phyloP scores from a whole-genome alignment of 345 rosid species.

The Conringia planisiliqua region DNA sequence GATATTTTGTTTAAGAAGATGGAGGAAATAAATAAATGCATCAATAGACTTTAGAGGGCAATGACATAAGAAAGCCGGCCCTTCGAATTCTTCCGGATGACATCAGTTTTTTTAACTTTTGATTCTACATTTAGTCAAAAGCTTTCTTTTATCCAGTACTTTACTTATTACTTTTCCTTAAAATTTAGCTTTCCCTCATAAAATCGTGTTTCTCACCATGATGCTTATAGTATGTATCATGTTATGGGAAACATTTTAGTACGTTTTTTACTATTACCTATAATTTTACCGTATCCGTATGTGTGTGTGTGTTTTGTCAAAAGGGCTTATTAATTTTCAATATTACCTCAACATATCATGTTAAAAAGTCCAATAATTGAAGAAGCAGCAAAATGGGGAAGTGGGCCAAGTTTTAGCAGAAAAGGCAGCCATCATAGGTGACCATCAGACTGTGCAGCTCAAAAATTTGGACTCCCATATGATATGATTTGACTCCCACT shows the following conservation, averaged over 20 bases:
- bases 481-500: constrained; percentile 1
- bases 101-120: not conserved
- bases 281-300: not conserved
- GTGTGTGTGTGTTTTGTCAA: not conserved
- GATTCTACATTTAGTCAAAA: not conserved
- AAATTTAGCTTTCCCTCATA: not conserved
- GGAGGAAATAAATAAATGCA: not conserved
- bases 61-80: not conserved
- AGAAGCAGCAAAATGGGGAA: constrained; percentile 10
- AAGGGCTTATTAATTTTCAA: not conserved
- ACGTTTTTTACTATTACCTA: too few species aligned
- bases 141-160: not conserved
- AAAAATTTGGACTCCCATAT: constrained; percentile 7
- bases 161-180: not conserved
- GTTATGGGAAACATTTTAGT: not conserved
- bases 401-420: constrained; percentile 25
- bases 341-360: not conserved
- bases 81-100: not conserved
- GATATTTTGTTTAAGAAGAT: not conserved
- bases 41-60: not conserved
- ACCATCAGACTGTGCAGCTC: constrained; percentile 19
- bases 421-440: constrained; percentile 36
- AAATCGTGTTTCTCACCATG: not conserved
- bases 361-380: constrained; percentile 1
- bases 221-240: not conserved